phyloP scores from a whole-genome alignment of 2,329 filamentous ascomycete genomes.

The Bimuria novae-zelandiae region DNA sequence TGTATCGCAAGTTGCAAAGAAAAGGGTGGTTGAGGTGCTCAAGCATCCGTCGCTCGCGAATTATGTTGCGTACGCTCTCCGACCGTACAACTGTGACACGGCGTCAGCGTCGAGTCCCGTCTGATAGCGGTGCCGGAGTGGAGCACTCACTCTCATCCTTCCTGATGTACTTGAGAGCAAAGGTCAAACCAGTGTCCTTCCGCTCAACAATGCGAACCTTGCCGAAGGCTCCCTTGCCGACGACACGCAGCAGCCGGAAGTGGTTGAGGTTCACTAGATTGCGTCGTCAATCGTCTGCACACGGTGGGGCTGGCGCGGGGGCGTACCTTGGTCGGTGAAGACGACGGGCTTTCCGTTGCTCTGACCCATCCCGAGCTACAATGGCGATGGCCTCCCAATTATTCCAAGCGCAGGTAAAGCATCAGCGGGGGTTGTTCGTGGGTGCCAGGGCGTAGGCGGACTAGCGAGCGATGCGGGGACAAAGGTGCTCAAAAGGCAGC shows the following conservation, averaged over 20 bases:
- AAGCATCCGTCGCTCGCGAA: conserved; percentile 95
- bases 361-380: conserved; percentile 75
- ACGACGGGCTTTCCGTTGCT: conserved; percentile 91
- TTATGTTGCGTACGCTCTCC: conserved; percentile 97
- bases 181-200: conserved; percentile 91
- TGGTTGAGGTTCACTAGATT: conserved; percentile 89
- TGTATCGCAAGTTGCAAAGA: conserved; percentile 97
- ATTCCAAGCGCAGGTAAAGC: background rate
- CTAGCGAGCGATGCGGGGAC: conserved; percentile 12
- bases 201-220: conserved; percentile 98
- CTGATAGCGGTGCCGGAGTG: conserved; percentile 11
- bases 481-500: conserved; percentile 9
- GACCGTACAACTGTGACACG: conserved; percentile 80
- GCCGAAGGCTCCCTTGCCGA: conserved; percentile 96
- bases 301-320: background rate
- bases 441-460: conserved; percentile 11
- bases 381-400: conserved; percentile 28
- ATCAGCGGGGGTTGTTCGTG: conserved; percentile 24
- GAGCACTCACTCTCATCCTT: conserved; percentile 86
- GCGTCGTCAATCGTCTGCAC: conserved; percentile 20
- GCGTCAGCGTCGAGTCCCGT: conserved; percentile 28
- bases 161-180: conserved; percentile 96
- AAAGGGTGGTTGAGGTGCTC: conserved; percentile 98
- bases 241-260: conserved; percentile 91
- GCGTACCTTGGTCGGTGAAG: conserved; percentile 87